A percentile compares a stretch with the other conserved stretches of the same genome.
These are phyloP conservation scores for Pleodorina starrii DNA, from an alignment of 139 green algal species.

Conservation along the genomic window DNA sequence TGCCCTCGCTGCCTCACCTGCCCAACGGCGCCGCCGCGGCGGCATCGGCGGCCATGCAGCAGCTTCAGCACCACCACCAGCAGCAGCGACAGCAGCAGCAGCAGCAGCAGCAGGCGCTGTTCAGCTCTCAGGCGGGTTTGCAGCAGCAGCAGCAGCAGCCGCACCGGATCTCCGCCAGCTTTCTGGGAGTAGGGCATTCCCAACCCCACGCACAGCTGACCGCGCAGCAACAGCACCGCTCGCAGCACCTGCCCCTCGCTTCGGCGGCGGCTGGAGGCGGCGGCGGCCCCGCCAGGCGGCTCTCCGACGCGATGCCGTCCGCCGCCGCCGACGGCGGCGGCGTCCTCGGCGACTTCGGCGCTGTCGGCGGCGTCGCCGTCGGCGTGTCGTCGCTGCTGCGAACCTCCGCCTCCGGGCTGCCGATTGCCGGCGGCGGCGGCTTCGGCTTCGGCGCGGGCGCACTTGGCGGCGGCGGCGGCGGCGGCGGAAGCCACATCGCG, in stretches of 20 bases:
- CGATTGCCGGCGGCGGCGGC: background rate
- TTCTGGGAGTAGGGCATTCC: no score
- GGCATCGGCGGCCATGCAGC: no score
- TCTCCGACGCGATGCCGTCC: background rate
- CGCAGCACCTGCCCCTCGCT: background rate
- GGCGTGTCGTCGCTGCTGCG: background rate
- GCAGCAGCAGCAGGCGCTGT: background rate
- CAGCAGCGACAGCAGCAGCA: no score
- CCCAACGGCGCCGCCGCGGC: no score
- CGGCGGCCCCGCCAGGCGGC: background rate
- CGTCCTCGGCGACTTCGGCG: background rate
- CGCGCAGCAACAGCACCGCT: background rate
- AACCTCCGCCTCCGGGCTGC: background rate
- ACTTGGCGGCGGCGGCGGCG: background rate
- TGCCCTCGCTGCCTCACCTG: no score
- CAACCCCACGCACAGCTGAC: background rate
- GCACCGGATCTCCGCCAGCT: background rate
- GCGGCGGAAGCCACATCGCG: constrained; percentile 1
- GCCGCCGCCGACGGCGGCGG: background rate
- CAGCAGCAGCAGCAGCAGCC: constrained; percentile 47
- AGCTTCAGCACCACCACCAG: no score
- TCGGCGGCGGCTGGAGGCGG: no score
- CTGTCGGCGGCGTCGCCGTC: background rate
- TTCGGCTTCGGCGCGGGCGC: background rate
- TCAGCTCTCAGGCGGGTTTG: no score